phyloP scores from a whole-genome alignment of 805 yeast genomes.

The Kuraishia molischiana region DNA sequence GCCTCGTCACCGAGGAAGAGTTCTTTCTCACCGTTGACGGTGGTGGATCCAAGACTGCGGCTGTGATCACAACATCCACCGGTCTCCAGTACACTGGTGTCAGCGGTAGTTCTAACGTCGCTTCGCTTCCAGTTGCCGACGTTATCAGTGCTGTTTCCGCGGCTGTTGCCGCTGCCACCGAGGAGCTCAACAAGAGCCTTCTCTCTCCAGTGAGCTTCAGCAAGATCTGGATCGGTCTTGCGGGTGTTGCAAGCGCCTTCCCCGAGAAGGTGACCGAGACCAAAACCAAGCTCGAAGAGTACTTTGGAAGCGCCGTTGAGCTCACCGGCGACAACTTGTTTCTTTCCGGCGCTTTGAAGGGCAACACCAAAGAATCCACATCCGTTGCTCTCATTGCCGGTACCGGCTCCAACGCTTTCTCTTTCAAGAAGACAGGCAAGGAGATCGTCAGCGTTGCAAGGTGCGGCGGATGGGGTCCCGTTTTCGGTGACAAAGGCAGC shows the following conservation, averaged over 20 bases:
- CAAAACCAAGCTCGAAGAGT: constrained; percentile 1
- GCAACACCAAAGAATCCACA: not conserved
- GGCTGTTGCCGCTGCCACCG: not conserved
- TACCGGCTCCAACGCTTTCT: constrained; percentile 13
- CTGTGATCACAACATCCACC: constrained; percentile 6
- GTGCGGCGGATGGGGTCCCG: constrained; percentile 13
- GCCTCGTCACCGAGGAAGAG: not conserved
- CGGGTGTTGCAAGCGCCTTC: constrained; percentile 9
- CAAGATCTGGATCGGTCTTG: constrained; percentile 12
- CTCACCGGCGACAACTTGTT: constrained; percentile 11
- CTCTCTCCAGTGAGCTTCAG: not conserved
- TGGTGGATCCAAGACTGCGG: constrained; percentile 15
- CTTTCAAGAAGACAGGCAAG: constrained; percentile 3
- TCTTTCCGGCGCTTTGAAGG: constrained; percentile 7
- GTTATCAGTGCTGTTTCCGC: not conserved
- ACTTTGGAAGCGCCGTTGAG: constrained; percentile 4
- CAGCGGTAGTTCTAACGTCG: constrained; percentile 9
- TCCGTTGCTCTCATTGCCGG: constrained; percentile 11
- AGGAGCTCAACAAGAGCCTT: not conserved
- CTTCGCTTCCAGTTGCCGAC: not conserved
- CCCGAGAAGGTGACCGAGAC: not conserved
- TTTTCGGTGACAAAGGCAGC: constrained; percentile 14
- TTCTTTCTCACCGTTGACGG: constrained; percentile 11
- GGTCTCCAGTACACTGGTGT: constrained; percentile 6
- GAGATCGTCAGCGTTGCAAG: constrained; percentile 6